These are phyloP conservation scores for Astragalus glycyphyllos DNA, from an alignment of 306 rosid species.

Conservation along the genomic window DNA sequence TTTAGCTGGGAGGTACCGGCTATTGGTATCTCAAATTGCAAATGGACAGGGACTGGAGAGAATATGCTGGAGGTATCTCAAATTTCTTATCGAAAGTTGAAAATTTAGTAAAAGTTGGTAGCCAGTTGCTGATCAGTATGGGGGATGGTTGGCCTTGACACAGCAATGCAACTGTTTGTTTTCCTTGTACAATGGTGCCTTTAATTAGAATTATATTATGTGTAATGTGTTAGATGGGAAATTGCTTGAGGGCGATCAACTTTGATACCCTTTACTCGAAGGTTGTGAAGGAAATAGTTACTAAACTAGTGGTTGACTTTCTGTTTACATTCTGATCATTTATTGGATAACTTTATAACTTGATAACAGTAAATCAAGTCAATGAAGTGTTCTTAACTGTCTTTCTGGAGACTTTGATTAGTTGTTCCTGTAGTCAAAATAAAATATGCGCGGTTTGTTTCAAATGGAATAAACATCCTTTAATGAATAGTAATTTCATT, in stretches of 20 bases:
- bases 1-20: slow-evolving; percentile 82
- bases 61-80: slow-evolving; percentile 78
- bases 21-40: slow-evolving; percentile 72
- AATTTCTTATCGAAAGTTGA: slow-evolving; percentile 14
- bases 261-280: not conserved
- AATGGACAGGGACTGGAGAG: slow-evolving; percentile 85
- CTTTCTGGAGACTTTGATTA: slow-evolving; percentile 24
- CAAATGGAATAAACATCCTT: slow-evolving; percentile 22
- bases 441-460: slow-evolving; percentile 32
- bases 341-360: not conserved
- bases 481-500: not conserved
- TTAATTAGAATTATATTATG: slow-evolving; percentile 9
- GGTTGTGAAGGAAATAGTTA: not conserved
- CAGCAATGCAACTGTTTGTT: not conserved
- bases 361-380: slow-evolving; percentile 23
- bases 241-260: not conserved
- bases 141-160: slow-evolving; percentile 24
- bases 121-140: slow-evolving; percentile 11
- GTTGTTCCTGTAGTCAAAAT: slow-evolving; percentile 16
- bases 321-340: slow-evolving; percentile 4
- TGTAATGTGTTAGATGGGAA: slow-evolving; percentile 14
- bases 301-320: slow-evolving; percentile 2
- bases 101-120: slow-evolving; percentile 15
- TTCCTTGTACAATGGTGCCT: slow-evolving; percentile 1
- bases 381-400: slow-evolving; percentile 2